A percentile compares a stretch with the other conserved stretches of the same genome.
Conservation (phyloP, 2,329 filamentous ascomycete species). For the Neobulgaria alba region DNA sequence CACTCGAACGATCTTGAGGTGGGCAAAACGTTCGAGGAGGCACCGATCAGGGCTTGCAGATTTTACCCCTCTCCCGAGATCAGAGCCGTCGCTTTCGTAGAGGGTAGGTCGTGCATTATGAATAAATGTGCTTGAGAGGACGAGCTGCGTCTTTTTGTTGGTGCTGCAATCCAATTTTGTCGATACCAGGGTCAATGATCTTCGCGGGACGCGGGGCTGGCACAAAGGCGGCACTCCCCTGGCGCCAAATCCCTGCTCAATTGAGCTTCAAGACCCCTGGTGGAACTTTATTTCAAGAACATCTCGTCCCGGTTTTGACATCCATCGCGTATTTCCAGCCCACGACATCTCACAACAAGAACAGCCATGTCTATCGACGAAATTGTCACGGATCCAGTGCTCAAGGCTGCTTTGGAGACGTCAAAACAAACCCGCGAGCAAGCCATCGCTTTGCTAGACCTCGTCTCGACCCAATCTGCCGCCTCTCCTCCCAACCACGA, state of each 20-base stretch:
- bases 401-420: conserved; percentile 60
- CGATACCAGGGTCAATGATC: too few relatives aligned
- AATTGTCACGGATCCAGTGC: conserved; percentile 55
- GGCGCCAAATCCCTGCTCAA: too few relatives aligned
- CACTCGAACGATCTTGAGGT: conserved; percentile 44
- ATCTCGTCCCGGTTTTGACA: too few relatives aligned
- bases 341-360: too few relatives aligned
- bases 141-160: too few relatives aligned
- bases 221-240: too few relatives aligned
- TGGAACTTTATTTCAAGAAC: too few relatives aligned
- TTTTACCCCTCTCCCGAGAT: conserved; percentile 64
- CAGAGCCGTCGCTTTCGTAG: conserved; percentile 43
- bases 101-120: conserved; percentile 11
- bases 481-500: conserved; percentile 38
- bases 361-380: conserved; percentile 46
- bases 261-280: not conserved
- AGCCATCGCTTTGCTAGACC: conserved; percentile 56
- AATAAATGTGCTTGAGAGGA: too few relatives aligned
- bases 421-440: conserved; percentile 67
- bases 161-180: too few relatives aligned
- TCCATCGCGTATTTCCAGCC: not conserved
- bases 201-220: too few relatives aligned
- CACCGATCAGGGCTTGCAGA: conserved; percentile 54
- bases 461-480: conserved; percentile 46
- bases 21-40: conserved; percentile 33